Evolutionary conservation across 2,329 filamentous ascomycete species (phyloP).

Genomic region (Fusarium zealandicum): DNA sequence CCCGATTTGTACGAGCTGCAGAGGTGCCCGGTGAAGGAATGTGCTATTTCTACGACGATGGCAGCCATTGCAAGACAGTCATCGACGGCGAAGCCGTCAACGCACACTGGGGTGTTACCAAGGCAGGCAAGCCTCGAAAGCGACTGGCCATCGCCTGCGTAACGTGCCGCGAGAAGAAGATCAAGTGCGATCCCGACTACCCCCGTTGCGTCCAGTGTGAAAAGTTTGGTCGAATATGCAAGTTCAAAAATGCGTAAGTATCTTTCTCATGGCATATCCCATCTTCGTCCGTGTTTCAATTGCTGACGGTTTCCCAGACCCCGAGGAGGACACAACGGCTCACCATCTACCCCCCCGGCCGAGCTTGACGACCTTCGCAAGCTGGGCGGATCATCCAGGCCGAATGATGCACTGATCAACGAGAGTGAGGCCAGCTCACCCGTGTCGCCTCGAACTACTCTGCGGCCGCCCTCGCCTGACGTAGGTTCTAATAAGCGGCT

Average conservation of each 20-base stretch:
- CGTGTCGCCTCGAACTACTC: slow-evolving; percentile 54
- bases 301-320: slow-evolving; percentile 51
- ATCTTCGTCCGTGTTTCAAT: not conserved
- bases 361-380: slow-evolving; percentile 57
- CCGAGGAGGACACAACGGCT: slow-evolving; percentile 64
- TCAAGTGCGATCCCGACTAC: slow-evolving; percentile 91
- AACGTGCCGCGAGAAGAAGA: slow-evolving; percentile 95
- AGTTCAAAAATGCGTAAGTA: slow-evolving; percentile 84
- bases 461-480: slow-evolving; percentile 46
- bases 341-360: slow-evolving; percentile 59
- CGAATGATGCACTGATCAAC: slow-evolving; percentile 49
- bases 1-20: slow-evolving; percentile 68
- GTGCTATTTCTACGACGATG: slow-evolving; percentile 88
- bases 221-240: slow-evolving; percentile 86
- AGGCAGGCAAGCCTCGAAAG: slow-evolving; percentile 92
- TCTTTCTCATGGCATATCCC: slow-evolving; percentile 15
- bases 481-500: slow-evolving; percentile 56
- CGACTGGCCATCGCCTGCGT: slow-evolving; percentile 90
- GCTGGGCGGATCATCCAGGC: slow-evolving; percentile 42
- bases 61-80: slow-evolving; percentile 79
- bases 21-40: slow-evolving; percentile 79
- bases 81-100: slow-evolving; percentile 90
- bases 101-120: slow-evolving; percentile 91
- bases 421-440: slow-evolving; percentile 57
- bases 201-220: slow-evolving; percentile 91